Evolutionary conservation across 2,329 filamentous ascomycete genomes (phyloP).

Genomic region (Aureobasidium pullulans): DNA sequence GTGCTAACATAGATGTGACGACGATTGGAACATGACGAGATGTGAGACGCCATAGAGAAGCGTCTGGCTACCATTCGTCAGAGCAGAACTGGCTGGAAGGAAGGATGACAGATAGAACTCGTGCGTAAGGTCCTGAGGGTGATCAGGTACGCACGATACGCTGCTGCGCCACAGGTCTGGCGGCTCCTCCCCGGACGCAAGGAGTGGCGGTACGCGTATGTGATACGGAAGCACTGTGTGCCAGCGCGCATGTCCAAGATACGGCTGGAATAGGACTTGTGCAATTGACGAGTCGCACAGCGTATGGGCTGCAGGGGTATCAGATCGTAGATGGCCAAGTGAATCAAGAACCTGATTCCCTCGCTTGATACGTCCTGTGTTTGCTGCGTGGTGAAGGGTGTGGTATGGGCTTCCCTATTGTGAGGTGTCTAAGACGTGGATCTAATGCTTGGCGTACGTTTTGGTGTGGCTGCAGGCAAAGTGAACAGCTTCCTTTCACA

Average conservation of each 20-base stretch:
- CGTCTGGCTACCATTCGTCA: neutral
- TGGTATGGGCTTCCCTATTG: neutral
- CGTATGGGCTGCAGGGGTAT: neutral
- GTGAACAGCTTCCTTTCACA: neutral
- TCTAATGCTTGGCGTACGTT: neutral
- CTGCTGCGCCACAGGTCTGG: slow-evolving; percentile 2
- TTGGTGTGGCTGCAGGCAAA: neutral
- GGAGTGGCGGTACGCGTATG: neutral
- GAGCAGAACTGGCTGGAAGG: neutral
- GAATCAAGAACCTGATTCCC: neutral
- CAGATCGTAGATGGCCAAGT: neutral
- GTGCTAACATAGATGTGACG: neutral
- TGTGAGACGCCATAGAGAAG: neutral
- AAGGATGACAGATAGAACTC: neutral
- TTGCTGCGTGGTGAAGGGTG: neutral
- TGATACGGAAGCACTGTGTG: neutral
- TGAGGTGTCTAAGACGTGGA: neutral
- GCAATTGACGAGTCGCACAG: neutral
- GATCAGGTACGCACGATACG: neutral
- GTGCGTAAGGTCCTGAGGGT: neutral
- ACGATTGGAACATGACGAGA: neutral
- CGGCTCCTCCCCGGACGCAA: slow-evolving; percentile 2
- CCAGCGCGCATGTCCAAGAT: too few relatives aligned
- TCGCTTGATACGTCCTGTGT: neutral
- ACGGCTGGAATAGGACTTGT: neutral